Percentiles rank a stretch among this genome's conserved stretches.
Evolutionary conservation across 2,329 filamentous ascomycete species (phyloP).

Genomic region (Talaromyces amestolkiae): DNA sequence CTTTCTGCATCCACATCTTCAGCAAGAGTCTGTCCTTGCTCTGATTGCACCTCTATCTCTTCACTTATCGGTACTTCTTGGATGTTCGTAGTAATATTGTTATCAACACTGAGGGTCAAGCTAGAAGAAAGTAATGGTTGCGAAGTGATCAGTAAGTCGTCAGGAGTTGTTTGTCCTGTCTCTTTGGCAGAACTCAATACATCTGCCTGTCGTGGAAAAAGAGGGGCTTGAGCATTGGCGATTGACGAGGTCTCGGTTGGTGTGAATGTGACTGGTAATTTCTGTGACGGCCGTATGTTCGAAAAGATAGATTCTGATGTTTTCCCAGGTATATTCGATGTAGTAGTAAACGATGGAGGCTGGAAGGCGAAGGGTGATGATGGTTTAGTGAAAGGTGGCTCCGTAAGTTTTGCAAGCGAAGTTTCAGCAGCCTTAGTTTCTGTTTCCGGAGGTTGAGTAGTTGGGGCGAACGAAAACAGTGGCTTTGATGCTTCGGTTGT

Average conservation of each 20-base stretch:
- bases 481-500: neutral
- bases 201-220: neutral
- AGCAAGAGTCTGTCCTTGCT: neutral
- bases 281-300: neutral
- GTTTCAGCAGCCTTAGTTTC: neutral
- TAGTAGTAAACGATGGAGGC: neutral
- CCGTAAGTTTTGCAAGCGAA: neutral
- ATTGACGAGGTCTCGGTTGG: neutral
- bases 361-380: conserved; percentile 1
- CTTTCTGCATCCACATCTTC: neutral
- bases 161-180: neutral
- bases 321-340: neutral
- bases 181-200: neutral
- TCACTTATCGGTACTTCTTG: neutral
- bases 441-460: neutral
- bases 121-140: neutral
- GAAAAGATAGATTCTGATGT: conserved; percentile 2
- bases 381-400: neutral
- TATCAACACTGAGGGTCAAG: neutral
- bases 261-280: neutral
- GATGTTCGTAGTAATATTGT: neutral
- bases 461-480: neutral
- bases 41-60: neutral
- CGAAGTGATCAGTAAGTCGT: neutral
- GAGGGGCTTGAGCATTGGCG: neutral